phyloP scores from a whole-genome alignment of 1,139 yeast genomes.

The Zygosaccharomyces pseudobailii region DNA sequence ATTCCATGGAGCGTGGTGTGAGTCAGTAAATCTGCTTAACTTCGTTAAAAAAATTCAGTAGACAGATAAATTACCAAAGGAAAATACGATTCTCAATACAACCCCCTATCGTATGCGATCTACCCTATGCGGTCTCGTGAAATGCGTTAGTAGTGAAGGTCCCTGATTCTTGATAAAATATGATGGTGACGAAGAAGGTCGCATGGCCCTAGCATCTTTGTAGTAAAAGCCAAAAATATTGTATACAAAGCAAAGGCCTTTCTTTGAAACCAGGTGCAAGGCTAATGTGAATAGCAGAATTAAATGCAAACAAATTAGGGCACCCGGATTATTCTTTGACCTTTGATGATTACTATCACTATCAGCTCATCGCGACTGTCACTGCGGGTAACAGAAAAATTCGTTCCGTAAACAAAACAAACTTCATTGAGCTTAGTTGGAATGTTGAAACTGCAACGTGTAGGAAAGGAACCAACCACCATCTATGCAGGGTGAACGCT shows the following conservation, averaged over 20 bases:
- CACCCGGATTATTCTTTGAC: background rate
- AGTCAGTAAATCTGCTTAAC: too few species aligned
- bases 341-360: background rate
- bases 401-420: background rate
- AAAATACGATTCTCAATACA: too few species aligned
- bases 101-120: too few species aligned
- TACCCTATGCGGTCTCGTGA: too few species aligned
- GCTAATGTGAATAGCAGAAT: background rate
- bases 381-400: background rate
- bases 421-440: background rate
- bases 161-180: too few species aligned
- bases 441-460: background rate
- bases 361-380: background rate
- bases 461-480: background rate
- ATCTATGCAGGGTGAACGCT: background rate
- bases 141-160: too few species aligned
- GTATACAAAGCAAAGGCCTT: background rate
- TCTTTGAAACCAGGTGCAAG: background rate
- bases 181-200: too few species aligned
- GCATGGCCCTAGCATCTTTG: too few species aligned
- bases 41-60: too few species aligned
- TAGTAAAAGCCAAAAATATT: too few species aligned
- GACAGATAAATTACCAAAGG: too few species aligned
- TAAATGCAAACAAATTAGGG: background rate
- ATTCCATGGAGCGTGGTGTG: too few species aligned